Evolutionary conservation across 306 rosid species (phyloP).

Genomic region (Hippophae gyantsensis): DNA sequence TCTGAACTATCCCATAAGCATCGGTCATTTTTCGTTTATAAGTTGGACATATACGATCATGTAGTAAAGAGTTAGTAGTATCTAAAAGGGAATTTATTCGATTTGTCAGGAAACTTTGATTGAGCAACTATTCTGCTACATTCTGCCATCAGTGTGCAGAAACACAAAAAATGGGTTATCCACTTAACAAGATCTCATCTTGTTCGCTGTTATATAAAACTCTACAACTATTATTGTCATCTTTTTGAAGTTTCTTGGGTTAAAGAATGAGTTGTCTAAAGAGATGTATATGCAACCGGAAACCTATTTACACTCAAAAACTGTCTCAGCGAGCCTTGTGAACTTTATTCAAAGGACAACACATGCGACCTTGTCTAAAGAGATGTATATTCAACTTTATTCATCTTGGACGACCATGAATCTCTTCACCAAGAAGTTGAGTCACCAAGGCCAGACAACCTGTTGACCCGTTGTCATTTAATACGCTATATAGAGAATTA

Average conservation of each 20-base stretch:
- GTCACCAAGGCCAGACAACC: conserved; percentile 36
- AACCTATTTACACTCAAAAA: neutral
- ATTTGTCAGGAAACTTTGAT: no score
- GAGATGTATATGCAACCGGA: conserved; percentile 23
- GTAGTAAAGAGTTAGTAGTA: no score
- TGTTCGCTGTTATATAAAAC: neutral
- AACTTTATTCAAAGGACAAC: neutral
- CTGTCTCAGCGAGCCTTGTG: neutral
- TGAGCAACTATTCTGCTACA: neutral
- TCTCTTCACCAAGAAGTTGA: conserved; percentile 62
- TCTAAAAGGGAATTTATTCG: no score
- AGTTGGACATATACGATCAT: no score
- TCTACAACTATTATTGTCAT: neutral
- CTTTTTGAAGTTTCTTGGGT: neutral
- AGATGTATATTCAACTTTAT: conserved; percentile 20
- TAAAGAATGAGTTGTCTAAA: conserved; percentile 4
- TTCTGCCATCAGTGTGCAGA: neutral
- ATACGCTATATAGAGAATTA: conserved; percentile 49
- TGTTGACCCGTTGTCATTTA: conserved; percentile 39
- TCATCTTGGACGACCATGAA: conserved; percentile 43
- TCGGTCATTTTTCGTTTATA: no score
- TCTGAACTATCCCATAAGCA: no score
- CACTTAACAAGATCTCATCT: neutral
- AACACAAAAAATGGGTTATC: neutral
- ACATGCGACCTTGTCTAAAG: neutral